A percentile compares a stretch with the other conserved stretches of the same genome.
These are phyloP conservation scores for Cordyceps farinosa DNA, from an alignment of 2,329 filamentous ascomycete species.

Conservation along the genomic window DNA sequence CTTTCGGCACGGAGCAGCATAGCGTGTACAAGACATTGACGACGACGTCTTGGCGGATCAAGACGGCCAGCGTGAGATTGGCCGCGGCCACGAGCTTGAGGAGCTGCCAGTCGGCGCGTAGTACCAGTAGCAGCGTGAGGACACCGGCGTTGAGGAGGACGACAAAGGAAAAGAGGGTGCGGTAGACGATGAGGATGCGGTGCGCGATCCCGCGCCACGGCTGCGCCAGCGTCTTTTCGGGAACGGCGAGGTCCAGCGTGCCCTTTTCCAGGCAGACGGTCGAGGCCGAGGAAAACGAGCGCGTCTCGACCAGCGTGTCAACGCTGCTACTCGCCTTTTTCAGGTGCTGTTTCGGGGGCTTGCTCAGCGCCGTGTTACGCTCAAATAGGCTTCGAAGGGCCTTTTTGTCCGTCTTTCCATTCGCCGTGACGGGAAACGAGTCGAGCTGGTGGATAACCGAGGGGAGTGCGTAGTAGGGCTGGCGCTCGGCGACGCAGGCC, in stretches of 20 bases:
- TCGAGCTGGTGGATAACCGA: constrained; percentile 40
- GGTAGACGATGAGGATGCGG: constrained; percentile 51
- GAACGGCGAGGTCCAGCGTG: constrained; percentile 32
- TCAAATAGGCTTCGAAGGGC: constrained; percentile 34
- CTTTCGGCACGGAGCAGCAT: constrained; percentile 43
- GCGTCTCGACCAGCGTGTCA: constrained; percentile 27
- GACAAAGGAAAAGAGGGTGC: constrained; percentile 53
- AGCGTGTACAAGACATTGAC: constrained; percentile 49
- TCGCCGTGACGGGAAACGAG: constrained; percentile 47
- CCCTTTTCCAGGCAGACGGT: constrained; percentile 25
- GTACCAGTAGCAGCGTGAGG: constrained; percentile 39
- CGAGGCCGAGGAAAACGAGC: constrained; percentile 27
- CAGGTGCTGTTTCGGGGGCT: background rate
- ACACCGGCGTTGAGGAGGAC: constrained; percentile 49
- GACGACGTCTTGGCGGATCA: constrained; percentile 51
- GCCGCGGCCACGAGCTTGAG: constrained; percentile 42
- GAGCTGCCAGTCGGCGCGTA: constrained; percentile 34
- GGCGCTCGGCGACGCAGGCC: constrained; percentile 37
- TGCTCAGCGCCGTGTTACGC: background rate
- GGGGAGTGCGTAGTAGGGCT: constrained; percentile 56
- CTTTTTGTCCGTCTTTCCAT: constrained; percentile 55
- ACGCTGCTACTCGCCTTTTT: constrained; percentile 21
- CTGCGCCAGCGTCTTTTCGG: constrained; percentile 39
- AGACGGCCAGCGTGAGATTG: constrained; percentile 48
- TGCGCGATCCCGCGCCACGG: constrained; percentile 39